Base-by-base conservation (phyloP, 2,329 filamentous ascomycete species). In the Aspergillus tanneri region DNA sequence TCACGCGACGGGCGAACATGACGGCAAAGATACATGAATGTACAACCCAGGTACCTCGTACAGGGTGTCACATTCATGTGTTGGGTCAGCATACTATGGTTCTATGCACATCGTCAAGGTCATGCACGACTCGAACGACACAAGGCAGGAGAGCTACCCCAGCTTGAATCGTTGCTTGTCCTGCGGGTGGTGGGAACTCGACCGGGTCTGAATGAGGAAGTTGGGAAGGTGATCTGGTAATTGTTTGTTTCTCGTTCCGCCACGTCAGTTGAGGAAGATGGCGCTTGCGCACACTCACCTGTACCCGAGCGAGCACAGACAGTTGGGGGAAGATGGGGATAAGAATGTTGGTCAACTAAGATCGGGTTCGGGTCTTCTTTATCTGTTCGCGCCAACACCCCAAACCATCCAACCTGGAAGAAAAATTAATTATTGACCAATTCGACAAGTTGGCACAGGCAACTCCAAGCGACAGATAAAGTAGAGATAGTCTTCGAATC, bases 401-500 rank as follows among this genome's bases (percentile, higher is more conserved):
- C 30, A 46, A 37, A 43, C 40, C 27, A 55, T 48, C 53, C 50
- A 51, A 35, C 41, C 19, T 24, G 43, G n/a, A 49, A 48, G 43
- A 32, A 46, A 48, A 48, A 48, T 43, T 46, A 24, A 42, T 41
- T 43, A 47, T 49, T 46, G 42, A 47, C 38, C 43, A 46, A 48
- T 34, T 45, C 46, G 43, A 48, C 23, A 46, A 43, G 43, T 43
- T 44, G 46, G 37, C 37, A 40, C 50, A 30, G 36, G 37, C 49
- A 49, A 30, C 56, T 54, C 47, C 49, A 49, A 50, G 32, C 42
- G 42, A 42, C n/a, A 52, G 54, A 53, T 51, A 54, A 52, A 55
- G 54, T 52, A 38, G 18, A 41, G 44, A 54, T 53, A 49, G 49
- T 34, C 44, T 49, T 36, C 18, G 39, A 25, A 35, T 42, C 16